Conservation (phyloP, 768 basidiomycete species). For the Lactarius evosmus region DNA sequence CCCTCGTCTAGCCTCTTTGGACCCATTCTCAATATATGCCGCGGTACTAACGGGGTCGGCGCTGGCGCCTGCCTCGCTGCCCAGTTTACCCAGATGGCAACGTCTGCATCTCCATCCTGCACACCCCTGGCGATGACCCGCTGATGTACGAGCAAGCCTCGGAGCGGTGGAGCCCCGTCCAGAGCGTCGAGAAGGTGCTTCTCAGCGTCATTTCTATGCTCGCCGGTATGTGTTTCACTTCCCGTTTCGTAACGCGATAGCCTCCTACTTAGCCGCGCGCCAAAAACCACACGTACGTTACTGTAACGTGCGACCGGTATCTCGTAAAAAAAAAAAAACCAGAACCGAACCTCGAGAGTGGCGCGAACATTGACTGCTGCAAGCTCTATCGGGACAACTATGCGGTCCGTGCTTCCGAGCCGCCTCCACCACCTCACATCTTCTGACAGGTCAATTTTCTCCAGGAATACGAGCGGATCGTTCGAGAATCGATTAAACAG, state of each 20-base stretch:
- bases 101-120: constrained; percentile 97
- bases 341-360: constrained; percentile 97
- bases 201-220: constrained; percentile 97
- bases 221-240: constrained; percentile 56
- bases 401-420: constrained; percentile 37
- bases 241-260: background rate
- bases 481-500: constrained; percentile 77
- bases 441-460: background rate
- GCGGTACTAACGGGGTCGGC: background rate
- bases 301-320: background rate
- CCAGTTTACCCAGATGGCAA: constrained; percentile 94
- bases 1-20: constrained; percentile 4
- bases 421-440: no score
- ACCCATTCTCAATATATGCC: background rate
- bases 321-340: background rate
- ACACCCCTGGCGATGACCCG: constrained; percentile 89
- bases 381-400: constrained; percentile 92
- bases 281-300: no score
- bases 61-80: background rate
- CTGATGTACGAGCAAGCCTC: constrained; percentile 93
- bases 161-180: constrained; percentile 98
- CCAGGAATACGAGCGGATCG: constrained; percentile 84
- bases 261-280: background rate
- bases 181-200: constrained; percentile 95
- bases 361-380: constrained; percentile 96